phyloP scores from a whole-genome alignment of 2,329 filamentous ascomycete species.

The Paraconiothyrium brasiliense region DNA sequence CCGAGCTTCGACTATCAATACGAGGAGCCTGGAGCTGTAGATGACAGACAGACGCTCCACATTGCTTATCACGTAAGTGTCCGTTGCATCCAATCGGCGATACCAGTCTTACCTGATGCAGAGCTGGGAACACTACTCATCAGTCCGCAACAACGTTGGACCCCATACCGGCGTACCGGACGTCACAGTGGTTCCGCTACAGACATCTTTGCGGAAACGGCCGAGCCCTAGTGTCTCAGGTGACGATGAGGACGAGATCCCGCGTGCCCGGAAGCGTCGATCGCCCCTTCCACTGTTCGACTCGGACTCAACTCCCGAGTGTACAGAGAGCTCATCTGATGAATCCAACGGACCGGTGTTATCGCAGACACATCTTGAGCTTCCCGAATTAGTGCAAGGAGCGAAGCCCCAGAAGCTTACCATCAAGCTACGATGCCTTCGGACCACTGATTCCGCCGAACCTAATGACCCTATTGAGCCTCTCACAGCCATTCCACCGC shows the following conservation, averaged over 20 bases:
- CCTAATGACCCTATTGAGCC: conserved; percentile 30
- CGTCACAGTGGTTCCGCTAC: conserved; percentile 48
- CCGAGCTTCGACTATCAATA: conserved; percentile 49
- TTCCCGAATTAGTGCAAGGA: conserved; percentile 24
- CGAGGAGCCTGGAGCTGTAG: conserved; percentile 40
- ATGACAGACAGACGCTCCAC: conserved; percentile 58
- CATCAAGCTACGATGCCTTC: conserved; percentile 44
- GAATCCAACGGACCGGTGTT: conserved; percentile 41
- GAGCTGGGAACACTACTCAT: conserved; percentile 73
- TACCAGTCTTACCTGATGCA: conserved; percentile 45
- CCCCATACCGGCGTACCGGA: conserved; percentile 66
- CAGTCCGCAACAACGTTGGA: conserved; percentile 68
- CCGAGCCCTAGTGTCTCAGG: conserved; percentile 62
- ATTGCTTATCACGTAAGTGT: conserved; percentile 70
- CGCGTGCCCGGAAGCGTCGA: conserved; percentile 63
- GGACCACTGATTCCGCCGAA: conserved; percentile 35
- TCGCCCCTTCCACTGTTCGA: conserved; percentile 57
- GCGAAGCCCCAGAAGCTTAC: conserved; percentile 41
- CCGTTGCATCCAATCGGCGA: neutral
- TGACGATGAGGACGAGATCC: conserved; percentile 59
- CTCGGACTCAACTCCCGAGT: conserved; percentile 50
- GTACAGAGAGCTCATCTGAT: conserved; percentile 48
- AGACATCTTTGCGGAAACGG: conserved; percentile 51
- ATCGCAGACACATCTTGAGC: conserved; percentile 37
- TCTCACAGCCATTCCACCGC: conserved; percentile 25